phyloP scores from a whole-genome alignment of 169 alveolate genomes.

The Theileria equi region DNA sequence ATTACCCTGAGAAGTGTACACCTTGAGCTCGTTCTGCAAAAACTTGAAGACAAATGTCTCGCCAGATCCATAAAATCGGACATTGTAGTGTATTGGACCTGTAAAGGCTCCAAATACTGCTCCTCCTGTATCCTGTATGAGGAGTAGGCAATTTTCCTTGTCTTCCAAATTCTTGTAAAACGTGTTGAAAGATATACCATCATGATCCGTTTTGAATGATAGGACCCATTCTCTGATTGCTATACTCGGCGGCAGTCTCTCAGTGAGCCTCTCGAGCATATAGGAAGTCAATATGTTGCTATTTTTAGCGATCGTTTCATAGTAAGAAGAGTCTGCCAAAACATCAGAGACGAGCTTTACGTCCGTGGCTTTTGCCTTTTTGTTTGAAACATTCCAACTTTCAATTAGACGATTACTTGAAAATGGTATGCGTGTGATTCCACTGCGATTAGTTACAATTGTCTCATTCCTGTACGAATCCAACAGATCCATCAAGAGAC shows the following conservation, averaged over 20 bases:
- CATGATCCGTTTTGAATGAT: constrained; percentile 67
- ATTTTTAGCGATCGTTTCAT: not conserved
- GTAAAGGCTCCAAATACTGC: constrained; percentile 83
- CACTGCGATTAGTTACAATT: not conserved
- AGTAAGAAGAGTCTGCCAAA: not conserved
- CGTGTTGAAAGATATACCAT: constrained; percentile 73
- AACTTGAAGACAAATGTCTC: constrained; percentile 81
- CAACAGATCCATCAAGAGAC: constrained; percentile 43
- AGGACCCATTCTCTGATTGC: constrained; percentile 74
- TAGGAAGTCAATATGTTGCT: constrained; percentile 53
- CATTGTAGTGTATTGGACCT: constrained; percentile 68
- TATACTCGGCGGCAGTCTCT: constrained; percentile 71
- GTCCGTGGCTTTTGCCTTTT: not conserved
- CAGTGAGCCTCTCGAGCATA: constrained; percentile 65
- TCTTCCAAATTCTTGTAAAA: constrained; percentile 74
- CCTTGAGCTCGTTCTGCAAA: constrained; percentile 23
- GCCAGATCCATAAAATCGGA: constrained; percentile 81
- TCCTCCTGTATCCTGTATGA: constrained; percentile 78
- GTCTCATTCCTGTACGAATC: constrained; percentile 22
- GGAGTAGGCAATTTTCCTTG: constrained; percentile 76
- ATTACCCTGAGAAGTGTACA: constrained; percentile 43
- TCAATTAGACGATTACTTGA: constrained; percentile 37
- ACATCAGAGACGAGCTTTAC: not conserved
- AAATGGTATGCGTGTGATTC: constrained; percentile 48
- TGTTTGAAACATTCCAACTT: constrained; percentile 6